phyloP scores from a whole-genome alignment of 805 yeast species.

The Kurtzmaniella cleridarum region DNA sequence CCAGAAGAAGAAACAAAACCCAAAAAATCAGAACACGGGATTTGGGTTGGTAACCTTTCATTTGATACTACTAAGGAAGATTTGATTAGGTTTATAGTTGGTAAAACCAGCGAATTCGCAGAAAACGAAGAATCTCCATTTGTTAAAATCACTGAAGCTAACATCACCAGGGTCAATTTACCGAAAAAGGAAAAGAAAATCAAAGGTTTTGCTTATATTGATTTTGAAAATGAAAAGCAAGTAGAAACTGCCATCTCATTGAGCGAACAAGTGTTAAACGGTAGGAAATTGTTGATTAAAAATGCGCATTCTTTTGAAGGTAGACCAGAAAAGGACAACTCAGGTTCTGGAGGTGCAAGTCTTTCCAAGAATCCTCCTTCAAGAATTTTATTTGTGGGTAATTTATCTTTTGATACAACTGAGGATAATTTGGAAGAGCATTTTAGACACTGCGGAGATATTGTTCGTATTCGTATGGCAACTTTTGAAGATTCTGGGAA shows the following conservation, averaged over 20 bases:
- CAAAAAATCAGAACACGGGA: conserved; percentile 58
- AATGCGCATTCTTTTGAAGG: conserved; percentile 79
- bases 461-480: conserved; percentile 83
- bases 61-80: conserved; percentile 81
- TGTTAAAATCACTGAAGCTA: conserved; percentile 43
- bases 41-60: conserved; percentile 92
- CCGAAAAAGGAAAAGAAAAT: conserved; percentile 70
- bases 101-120: conserved; percentile 42
- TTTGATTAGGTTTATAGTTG: conserved; percentile 54
- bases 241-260: conserved; percentile 58
- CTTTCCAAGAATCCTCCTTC: conserved; percentile 80
- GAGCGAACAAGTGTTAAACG: conserved; percentile 70
- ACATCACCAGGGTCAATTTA: conserved; percentile 70
- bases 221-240: conserved; percentile 58
- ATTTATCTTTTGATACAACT: conserved; percentile 87
- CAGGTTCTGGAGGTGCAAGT: conserved; percentile 16
- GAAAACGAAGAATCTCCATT: conserved; percentile 19
- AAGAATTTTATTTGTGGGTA: conserved; percentile 86
- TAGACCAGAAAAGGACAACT: conserved; percentile 58
- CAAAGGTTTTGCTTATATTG: conserved; percentile 89
- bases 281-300: conserved; percentile 82
- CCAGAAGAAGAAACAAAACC: conserved; percentile 18
- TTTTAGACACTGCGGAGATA: conserved; percentile 89
- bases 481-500: conserved; percentile 96
- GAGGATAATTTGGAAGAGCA: conserved; percentile 72